Conservation (phyloP, 2,329 filamentous ascomycete species). For the Didymosphaeria variabile region DNA sequence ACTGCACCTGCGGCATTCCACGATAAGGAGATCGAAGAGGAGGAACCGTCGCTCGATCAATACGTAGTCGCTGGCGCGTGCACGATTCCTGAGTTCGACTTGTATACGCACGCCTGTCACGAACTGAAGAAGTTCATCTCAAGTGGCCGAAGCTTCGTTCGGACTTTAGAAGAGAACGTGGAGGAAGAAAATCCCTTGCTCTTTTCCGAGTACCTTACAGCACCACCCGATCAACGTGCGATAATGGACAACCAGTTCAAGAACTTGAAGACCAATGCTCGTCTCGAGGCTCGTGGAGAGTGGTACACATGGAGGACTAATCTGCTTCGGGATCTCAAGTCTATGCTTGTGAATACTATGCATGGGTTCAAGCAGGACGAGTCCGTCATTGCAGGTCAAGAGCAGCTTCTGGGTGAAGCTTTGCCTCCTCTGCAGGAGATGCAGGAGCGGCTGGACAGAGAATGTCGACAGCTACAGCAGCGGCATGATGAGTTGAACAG, state of each 20-base stretch:
- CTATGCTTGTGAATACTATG: constrained; percentile 78
- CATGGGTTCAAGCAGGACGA: constrained; percentile 82
- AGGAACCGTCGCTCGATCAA: constrained; percentile 70
- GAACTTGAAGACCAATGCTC: constrained; percentile 92
- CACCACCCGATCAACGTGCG: constrained; percentile 80
- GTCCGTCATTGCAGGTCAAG: constrained; percentile 70
- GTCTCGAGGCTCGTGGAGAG: constrained; percentile 90
- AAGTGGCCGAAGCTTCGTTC: constrained; percentile 87
- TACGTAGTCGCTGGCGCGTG: constrained; percentile 90
- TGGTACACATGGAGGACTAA: constrained; percentile 99
- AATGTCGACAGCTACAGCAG: constrained; percentile 74
- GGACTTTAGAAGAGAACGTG: constrained; percentile 88
- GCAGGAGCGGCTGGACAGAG: constrained; percentile 67
- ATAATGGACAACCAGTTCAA: constrained; percentile 98
- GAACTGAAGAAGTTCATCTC: constrained; percentile 98
- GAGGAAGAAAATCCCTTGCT: constrained; percentile 89
- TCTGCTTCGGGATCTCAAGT: constrained; percentile 80
- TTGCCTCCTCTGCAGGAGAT: constrained; percentile 72
- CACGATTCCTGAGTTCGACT: constrained; percentile 88
- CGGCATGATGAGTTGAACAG: constrained; percentile 78
- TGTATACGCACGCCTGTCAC: constrained; percentile 94
- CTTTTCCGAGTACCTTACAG: constrained; percentile 90
- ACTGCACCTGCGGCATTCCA: constrained; percentile 56
- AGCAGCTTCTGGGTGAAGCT: constrained; percentile 71
- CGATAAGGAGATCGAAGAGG: constrained; percentile 50